Evolutionary conservation across 108 stramenopile genomes (phyloP).

Genomic region (Craspedostauros australis): DNA sequence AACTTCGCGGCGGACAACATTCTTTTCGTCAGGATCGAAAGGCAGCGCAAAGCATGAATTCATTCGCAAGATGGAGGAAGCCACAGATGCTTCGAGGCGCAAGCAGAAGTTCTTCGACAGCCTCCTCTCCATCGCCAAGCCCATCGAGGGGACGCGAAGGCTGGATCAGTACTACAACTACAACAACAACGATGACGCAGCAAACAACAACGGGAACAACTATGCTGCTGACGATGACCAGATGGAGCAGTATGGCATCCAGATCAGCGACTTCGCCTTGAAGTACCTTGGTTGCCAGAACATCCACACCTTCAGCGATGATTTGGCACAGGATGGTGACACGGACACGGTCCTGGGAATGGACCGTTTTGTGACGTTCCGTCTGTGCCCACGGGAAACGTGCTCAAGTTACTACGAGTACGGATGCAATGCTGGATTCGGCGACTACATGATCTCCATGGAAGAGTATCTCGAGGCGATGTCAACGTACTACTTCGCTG

Average conservation of each 20-base stretch:
- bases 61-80: constrained; percentile 27
- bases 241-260: constrained; percentile 16
- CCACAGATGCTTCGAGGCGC: not conserved
- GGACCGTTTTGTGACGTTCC: constrained; percentile 73
- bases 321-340: constrained; percentile 35
- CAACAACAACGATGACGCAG: constrained; percentile 7
- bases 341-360: constrained; percentile 42
- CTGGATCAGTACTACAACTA: constrained; percentile 4
- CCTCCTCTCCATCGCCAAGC: not conserved
- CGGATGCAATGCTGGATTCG: constrained; percentile 62
- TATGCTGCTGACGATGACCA: not conserved
- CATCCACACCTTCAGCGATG: constrained; percentile 34
- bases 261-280: constrained; percentile 60
- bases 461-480: constrained; percentile 66
- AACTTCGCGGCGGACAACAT: too few species aligned
- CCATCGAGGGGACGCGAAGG: constrained; percentile 6
- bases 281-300: constrained; percentile 73
- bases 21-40: too few species aligned
- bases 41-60: too few species aligned
- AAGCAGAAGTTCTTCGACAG: too few species aligned
- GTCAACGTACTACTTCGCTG: constrained; percentile 46
- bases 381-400: constrained; percentile 60
- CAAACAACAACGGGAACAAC: not conserved
- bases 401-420: constrained; percentile 54
- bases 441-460: constrained; percentile 70